Conservation (phyloP, 1,139 yeast genomes). For the Yamadazyma siamensis region DNA sequence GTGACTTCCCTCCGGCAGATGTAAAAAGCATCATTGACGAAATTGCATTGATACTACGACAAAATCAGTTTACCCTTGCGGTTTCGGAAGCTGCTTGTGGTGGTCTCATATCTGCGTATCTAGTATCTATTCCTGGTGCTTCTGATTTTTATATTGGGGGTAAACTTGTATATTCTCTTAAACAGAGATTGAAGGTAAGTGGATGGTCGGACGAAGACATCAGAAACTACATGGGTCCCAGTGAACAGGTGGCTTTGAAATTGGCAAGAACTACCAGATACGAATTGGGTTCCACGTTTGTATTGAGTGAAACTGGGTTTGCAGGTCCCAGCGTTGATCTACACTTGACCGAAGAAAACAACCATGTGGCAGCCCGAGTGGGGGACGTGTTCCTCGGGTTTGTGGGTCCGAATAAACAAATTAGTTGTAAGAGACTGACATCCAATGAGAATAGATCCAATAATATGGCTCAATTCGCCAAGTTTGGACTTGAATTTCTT, state of each 20-base stretch:
- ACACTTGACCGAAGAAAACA: conserved; percentile 21
- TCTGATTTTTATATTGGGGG: conserved; percentile 82
- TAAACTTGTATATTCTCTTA: conserved; percentile 71
- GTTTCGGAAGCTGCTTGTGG: conserved; percentile 91
- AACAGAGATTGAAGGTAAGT: conserved; percentile 66
- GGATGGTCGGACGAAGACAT: conserved; percentile 80
- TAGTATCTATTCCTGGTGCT: conserved; percentile 83
- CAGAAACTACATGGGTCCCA: conserved; percentile 72
- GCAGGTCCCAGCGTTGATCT: conserved; percentile 69
- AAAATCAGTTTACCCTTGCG: conserved; percentile 61
- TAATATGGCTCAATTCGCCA: conserved; percentile 77
- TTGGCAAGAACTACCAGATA: conserved; percentile 75
- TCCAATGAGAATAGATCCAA: conserved; percentile 47
- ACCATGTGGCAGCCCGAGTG: conserved; percentile 28
- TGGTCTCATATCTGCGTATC: conserved; percentile 74
- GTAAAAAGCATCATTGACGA: conserved; percentile 46
- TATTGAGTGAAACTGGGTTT: conserved; percentile 81
- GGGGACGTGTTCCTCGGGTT: conserved; percentile 75
- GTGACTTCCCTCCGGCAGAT: conserved; percentile 68
- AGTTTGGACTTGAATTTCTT: conserved; percentile 59
- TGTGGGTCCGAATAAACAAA: conserved; percentile 62
- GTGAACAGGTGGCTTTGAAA: conserved; percentile 69
- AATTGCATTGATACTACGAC: conserved; percentile 55
- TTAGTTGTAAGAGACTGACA: conserved; percentile 47
- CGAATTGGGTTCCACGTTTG: conserved; percentile 80